phyloP scores from a whole-genome alignment of 2,329 filamentous ascomycete genomes.

The Penicillium carneum region DNA sequence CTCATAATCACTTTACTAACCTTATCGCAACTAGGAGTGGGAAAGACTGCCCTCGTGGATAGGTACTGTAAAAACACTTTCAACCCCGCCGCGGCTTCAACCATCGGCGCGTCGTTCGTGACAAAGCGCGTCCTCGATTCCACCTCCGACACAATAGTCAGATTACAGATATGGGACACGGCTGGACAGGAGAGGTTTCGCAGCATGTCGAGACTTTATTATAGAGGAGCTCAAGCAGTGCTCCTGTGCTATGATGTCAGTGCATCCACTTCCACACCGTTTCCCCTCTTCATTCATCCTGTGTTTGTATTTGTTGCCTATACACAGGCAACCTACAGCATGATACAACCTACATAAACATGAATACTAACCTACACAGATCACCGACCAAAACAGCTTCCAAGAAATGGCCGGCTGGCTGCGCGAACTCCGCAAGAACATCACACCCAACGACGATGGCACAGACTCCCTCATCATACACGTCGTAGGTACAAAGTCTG shows the following conservation, averaged over 20 bases:
- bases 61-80: slow-evolving; percentile 58
- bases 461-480: slow-evolving; percentile 79
- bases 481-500: slow-evolving; percentile 92
- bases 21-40: slow-evolving; percentile 51
- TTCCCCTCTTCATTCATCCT: not conserved
- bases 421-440: slow-evolving; percentile 79
- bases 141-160: slow-evolving; percentile 83
- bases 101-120: slow-evolving; percentile 81
- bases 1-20: slow-evolving; percentile 12
- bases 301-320: not conserved
- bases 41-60: slow-evolving; percentile 61
- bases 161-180: slow-evolving; percentile 96
- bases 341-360: not conserved
- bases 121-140: slow-evolving; percentile 81
- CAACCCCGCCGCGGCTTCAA: slow-evolving; percentile 62
- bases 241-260: slow-evolving; percentile 82
- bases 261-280: slow-evolving; percentile 3
- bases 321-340: not conserved
- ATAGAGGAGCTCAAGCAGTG: slow-evolving; percentile 91
- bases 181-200: slow-evolving; percentile 95
- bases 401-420: slow-evolving; percentile 93
- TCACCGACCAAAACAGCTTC: slow-evolving; percentile 85
- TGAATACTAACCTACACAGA: slow-evolving; percentile 46
- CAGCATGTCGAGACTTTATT: slow-evolving; percentile 93
- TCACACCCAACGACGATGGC: slow-evolving; percentile 65